Percentiles rank a stretch among this genome's conserved stretches.
phyloP scores from a whole-genome alignment of 257 asterid species.

The Jacaranda mimosifolia region DNA sequence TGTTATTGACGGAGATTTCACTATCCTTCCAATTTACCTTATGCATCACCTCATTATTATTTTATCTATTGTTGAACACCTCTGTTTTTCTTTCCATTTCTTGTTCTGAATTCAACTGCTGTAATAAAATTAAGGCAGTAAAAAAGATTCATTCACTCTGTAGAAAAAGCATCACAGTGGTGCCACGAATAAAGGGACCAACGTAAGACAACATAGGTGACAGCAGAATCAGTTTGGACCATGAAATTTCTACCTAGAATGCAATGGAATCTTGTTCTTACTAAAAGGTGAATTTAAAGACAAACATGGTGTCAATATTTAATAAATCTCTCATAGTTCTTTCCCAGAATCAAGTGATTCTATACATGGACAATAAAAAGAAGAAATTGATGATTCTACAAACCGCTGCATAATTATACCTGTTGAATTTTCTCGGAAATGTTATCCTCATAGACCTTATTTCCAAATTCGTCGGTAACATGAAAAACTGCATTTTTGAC shows the following conservation, averaged over 20 bases:
- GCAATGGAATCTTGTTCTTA: conserved; percentile 3
- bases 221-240: conserved; percentile 11
- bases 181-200: neutral
- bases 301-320: neutral
- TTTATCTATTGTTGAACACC: no score
- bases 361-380: neutral
- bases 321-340: neutral
- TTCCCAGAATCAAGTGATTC: neutral
- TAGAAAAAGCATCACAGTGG: neutral
- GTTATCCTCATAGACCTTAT: conserved; percentile 65
- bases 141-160: neutral
- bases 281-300: neutral
- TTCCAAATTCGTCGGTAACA: conserved; percentile 84
- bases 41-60: neutral
- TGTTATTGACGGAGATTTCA: no score
- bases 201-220: neutral
- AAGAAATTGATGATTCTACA: neutral
- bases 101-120: conserved; percentile 1
- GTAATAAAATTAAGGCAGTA: neutral
- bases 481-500: conserved; percentile 70
- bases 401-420: conserved; percentile 48
- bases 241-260: conserved; percentile 20
- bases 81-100: neutral
- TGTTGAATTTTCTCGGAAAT: conserved; percentile 73
- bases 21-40: neutral